Evolutionary conservation across 805 yeast genomes (phyloP).

Genomic region (Starmerella sirachaensis): DNA sequence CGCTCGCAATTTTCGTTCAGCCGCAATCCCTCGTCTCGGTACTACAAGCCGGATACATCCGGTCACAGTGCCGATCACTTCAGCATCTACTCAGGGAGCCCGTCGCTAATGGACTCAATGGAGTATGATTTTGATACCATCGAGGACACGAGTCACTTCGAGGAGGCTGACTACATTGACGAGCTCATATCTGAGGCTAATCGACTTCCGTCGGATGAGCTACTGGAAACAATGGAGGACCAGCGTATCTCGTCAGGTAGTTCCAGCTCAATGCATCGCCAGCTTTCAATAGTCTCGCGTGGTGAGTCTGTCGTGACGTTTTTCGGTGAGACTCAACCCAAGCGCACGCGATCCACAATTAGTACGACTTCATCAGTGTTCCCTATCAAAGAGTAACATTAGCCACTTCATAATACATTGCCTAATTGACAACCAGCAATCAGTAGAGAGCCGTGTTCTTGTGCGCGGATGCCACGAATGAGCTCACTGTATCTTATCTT

Average conservation of each 20-base stretch:
- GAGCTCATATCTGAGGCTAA: conserved; percentile 40
- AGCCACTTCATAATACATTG: background rate
- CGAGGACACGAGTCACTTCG: conserved; percentile 27
- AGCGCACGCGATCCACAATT: conserved; percentile 4
- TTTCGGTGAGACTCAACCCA: conserved; percentile 10
- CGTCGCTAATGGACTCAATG: too few relatives aligned
- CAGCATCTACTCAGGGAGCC: too few relatives aligned
- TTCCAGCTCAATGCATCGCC: conserved; percentile 8
- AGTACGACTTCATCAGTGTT: conserved; percentile 5
- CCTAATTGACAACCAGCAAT: too few relatives aligned
- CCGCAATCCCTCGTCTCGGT: conserved; percentile 42
- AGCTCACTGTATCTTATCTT: background rate
- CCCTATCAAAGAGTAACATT: conserved; percentile 4
- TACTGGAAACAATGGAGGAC: conserved; percentile 8
- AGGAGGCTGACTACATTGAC: conserved; percentile 27
- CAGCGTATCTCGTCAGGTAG: too few relatives aligned
- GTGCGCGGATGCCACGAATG: too few relatives aligned
- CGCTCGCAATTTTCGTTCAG: conserved; percentile 38
- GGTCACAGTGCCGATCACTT: background rate
- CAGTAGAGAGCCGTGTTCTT: too few relatives aligned
- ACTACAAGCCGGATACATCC: conserved; percentile 32
- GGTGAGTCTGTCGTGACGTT: conserved; percentile 10
- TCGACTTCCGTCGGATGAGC: conserved; percentile 35
- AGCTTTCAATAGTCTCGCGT: conserved; percentile 5
- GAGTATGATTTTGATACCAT: too few relatives aligned